Evolutionary conservation across 192 early-diverging fungal species (phyloP).

Genomic region (Funneliformis mosseae): DNA sequence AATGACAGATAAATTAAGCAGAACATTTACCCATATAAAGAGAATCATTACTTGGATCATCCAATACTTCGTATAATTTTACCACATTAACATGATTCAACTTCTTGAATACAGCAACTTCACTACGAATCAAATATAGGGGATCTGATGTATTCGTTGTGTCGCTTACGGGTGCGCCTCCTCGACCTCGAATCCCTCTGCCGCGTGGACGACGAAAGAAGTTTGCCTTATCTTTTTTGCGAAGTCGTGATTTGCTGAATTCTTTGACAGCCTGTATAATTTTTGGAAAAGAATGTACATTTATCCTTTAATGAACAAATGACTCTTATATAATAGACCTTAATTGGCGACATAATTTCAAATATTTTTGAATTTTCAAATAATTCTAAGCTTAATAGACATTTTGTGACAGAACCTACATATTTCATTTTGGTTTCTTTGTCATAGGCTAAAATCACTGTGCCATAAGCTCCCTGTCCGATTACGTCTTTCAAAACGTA

Average conservation of each 20-base stretch:
- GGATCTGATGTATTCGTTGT: slow-evolving; percentile 58
- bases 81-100: slow-evolving; percentile 88
- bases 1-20: not conserved
- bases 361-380: not conserved
- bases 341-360: too few species aligned
- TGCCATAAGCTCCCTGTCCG: slow-evolving; percentile 89
- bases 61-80: slow-evolving; percentile 88
- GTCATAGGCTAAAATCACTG: slow-evolving; percentile 76
- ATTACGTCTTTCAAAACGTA: slow-evolving; percentile 78
- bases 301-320: too few species aligned
- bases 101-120: slow-evolving; percentile 95
- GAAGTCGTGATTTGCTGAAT: slow-evolving; percentile 84
- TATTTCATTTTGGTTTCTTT: slow-evolving; percentile 53
- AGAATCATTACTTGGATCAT: slow-evolving; percentile 83
- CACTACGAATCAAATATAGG: slow-evolving; percentile 81
- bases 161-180: slow-evolving; percentile 45
- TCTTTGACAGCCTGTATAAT: slow-evolving; percentile 86
- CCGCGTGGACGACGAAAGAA: slow-evolving; percentile 54
- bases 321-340: too few species aligned
- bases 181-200: slow-evolving; percentile 54
- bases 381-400: not conserved
- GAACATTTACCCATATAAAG: slow-evolving; percentile 63
- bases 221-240: slow-evolving; percentile 66
- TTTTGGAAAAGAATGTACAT: too few species aligned
- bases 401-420: slow-evolving; percentile 46